Percentiles rank a stretch among this genome's conserved stretches.
Conservation (phyloP, 345 rosid species). For the Mangifera indica region DNA sequence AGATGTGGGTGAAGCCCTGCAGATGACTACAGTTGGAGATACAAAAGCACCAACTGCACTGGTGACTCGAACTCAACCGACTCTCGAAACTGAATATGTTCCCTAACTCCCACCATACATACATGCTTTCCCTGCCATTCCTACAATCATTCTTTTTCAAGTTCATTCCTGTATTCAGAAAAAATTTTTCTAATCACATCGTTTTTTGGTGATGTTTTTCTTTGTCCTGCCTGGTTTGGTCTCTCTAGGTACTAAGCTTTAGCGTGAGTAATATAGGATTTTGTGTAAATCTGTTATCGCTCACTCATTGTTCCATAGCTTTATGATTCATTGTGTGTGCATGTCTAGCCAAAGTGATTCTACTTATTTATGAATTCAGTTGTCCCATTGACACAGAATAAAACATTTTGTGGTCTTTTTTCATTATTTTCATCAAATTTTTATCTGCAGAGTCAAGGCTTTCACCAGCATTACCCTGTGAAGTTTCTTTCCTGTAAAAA, state of each 20-base stretch:
- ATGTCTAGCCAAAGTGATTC: conserved; percentile 37
- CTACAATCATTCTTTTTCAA: conserved; percentile 42
- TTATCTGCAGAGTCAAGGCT: conserved; percentile 2
- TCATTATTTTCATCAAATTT: conserved; percentile 8
- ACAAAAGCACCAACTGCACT: conserved; percentile 83
- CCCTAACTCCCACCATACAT: conserved; percentile 32
- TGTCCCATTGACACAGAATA: conserved; percentile 47
- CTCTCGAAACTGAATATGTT: conserved; percentile 83
- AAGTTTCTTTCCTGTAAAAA: not conserved
- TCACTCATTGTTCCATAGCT: conserved; percentile 31
- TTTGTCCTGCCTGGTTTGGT: conserved; percentile 24
- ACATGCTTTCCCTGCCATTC: conserved; percentile 28
- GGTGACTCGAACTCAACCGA: conserved; percentile 84
- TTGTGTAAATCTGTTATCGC: conserved; percentile 29
- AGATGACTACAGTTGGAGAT: conserved; percentile 74
- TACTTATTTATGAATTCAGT: conserved; percentile 45
- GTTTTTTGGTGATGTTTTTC: conserved; percentile 33
- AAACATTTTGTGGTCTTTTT: conserved; percentile 27
- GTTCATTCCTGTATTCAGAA: conserved; percentile 37
- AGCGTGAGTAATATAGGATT: conserved; percentile 44
- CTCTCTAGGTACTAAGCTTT: conserved; percentile 30
- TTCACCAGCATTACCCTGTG: not conserved
- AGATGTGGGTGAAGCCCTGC: conserved; percentile 80
- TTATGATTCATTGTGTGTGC: conserved; percentile 55
- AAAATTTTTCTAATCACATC: conserved; percentile 48